These are phyloP conservation scores for Mucor irregularis DNA, from an alignment of 371 early-diverging fungal genomes.

Conservation along the genomic window DNA sequence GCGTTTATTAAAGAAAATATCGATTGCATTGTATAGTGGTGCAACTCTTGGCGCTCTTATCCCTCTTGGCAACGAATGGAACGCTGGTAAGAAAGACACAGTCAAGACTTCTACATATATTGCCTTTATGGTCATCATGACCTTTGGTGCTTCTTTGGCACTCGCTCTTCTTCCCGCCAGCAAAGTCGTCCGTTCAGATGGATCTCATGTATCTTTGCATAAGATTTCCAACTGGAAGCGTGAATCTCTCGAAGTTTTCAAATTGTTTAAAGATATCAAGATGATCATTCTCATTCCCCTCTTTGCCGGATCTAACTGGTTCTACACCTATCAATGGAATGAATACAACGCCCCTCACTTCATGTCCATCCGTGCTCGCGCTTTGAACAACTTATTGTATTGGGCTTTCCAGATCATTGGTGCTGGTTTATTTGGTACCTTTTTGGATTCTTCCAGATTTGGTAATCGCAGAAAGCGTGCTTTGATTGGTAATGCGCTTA, in stretches of 20 bases:
- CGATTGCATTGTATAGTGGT: too few relatives aligned
- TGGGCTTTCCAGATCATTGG: slow-evolving; percentile 71
- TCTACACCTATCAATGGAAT: slow-evolving; percentile 67
- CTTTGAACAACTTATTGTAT: slow-evolving; percentile 66
- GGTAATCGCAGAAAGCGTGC: slow-evolving; percentile 52
- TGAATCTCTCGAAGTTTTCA: slow-evolving; percentile 52
- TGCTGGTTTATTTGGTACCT: slow-evolving; percentile 50
- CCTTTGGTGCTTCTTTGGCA: slow-evolving; percentile 53
- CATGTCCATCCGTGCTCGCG: slow-evolving; percentile 59
- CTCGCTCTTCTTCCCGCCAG: slow-evolving; percentile 57
- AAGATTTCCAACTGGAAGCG: slow-evolving; percentile 58
- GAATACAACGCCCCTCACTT: slow-evolving; percentile 32
- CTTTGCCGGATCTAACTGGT: slow-evolving; percentile 73
- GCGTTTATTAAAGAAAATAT: too few relatives aligned
- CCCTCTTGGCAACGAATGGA: slow-evolving; percentile 18
- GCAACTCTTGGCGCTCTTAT: slow-evolving; percentile 17
- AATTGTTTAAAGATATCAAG: slow-evolving; percentile 61
- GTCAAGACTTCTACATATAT: slow-evolving; percentile 58
- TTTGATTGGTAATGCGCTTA: slow-evolving; percentile 45
- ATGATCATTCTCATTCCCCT: slow-evolving; percentile 65
- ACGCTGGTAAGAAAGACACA: slow-evolving; percentile 31
- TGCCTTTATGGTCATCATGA: slow-evolving; percentile 65
- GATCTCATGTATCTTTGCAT: slow-evolving; percentile 56
- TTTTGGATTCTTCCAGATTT: slow-evolving; percentile 50
- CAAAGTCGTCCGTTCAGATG: slow-evolving; percentile 65